Evolutionary conservation across 306 rosid genomes (phyloP), one percentile per base, ranked within the genome.

Genomic region (Medicago lupulina): DNA sequence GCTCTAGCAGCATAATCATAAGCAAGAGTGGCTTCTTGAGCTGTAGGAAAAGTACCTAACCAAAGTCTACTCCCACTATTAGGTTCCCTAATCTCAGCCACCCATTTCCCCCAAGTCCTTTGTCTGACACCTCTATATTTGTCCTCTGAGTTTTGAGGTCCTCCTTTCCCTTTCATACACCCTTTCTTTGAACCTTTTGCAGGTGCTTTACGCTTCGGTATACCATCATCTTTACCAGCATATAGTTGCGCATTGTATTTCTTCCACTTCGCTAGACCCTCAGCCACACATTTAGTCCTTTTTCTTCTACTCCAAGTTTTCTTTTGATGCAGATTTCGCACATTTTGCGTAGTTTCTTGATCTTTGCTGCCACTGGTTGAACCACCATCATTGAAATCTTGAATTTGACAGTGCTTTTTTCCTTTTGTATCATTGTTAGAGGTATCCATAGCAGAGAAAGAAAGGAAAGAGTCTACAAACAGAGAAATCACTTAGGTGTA

Each of bases 81-180:
- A 0, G 99, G 99, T 70, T 90, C 97, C 14, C 99, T 69, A 15
- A 96, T 92, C 78, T 96, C 99, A 0, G 92, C 97, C 60, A 96
- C 99, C 99, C 98, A 96, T 58, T 90, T 92, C 0, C 99, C 99
- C 99, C 99, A 96, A 0, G 98, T 96, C 74, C 99, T 92, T 82
- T 96, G 99, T 74, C 99, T 86, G 61, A 96, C 99, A 21, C 99
- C 99, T 71, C 99, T 89, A 82, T 86, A 92, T 5, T 87, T 89
- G 77, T 96, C 89, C 39, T 67, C 17, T 1, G 89, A 85, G 39
- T 96, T 96, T 38, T 92, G 88, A 5, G 99, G 99, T 49, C 99
- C 99, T 34, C 99, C 99, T 57, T 96, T 96, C 7, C 99, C 99
- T 79, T 90, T 90, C 99, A 96, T 96, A 76, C 99, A 96, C 21